Percentiles rank a stretch among this genome's conserved stretches.
phyloP scores from a whole-genome alignment of 1,139 yeast genomes.

The Yamadazyma atmosphaerica region DNA sequence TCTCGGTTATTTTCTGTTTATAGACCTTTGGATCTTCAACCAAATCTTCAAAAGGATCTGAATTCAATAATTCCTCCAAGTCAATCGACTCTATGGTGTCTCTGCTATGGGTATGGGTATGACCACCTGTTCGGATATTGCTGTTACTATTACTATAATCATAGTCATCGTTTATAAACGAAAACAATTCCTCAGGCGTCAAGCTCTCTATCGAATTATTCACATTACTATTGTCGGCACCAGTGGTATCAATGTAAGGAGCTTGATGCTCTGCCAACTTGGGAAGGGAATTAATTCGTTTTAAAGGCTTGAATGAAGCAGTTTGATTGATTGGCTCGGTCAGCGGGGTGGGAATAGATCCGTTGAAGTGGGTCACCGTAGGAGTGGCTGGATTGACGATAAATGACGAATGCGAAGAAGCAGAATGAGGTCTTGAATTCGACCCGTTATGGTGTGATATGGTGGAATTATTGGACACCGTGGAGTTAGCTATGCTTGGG shows the following conservation, averaged over 20 bases:
- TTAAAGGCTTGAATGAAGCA: slow-evolving; percentile 3
- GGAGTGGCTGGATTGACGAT: slow-evolving; percentile 1
- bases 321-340: slow-evolving; percentile 8
- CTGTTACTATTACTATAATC: slow-evolving; percentile 1
- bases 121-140: neutral
- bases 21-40: no score
- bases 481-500: no score
- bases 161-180: slow-evolving; percentile 7
- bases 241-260: neutral
- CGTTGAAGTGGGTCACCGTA: neutral
- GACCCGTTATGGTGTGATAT: neutral
- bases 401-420: slow-evolving; percentile 2
- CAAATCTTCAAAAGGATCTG: no score
- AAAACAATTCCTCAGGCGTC: slow-evolving; percentile 18
- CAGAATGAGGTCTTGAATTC: neutral
- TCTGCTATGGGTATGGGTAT: slow-evolving; percentile 5
- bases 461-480: neutral
- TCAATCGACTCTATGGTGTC: slow-evolving; percentile 2
- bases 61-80: slow-evolving; percentile 19
- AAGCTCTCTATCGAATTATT: slow-evolving; percentile 17
- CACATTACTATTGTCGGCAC: slow-evolving; percentile 4
- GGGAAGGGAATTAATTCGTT: slow-evolving; percentile 7
- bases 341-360: slow-evolving; percentile 12
- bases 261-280: slow-evolving; percentile 7
- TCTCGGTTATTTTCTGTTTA: neutral